phyloP scores from a whole-genome alignment of 2,329 filamentous ascomycete genomes.

The Penicillium thymicola region DNA sequence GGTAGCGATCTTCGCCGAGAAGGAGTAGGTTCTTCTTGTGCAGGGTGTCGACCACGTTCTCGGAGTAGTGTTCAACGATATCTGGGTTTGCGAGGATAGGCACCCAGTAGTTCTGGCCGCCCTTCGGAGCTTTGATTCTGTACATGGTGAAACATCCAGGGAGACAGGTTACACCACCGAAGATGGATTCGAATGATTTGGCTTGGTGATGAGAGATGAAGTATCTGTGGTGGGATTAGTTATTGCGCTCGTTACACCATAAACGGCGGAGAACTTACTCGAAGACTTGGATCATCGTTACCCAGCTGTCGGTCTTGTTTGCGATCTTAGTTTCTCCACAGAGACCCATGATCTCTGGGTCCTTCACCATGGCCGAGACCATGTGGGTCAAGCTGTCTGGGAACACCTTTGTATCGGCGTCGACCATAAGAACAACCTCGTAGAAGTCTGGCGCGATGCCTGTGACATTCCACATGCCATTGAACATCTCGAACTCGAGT shows the following conservation, averaged over 20 bases:
- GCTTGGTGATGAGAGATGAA: constrained; percentile 97
- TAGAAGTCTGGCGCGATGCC: constrained; percentile 98
- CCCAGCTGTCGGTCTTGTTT: constrained; percentile 93
- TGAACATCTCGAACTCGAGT: constrained; percentile 99
- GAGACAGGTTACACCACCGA: constrained; percentile 97
- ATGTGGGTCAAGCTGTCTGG: constrained; percentile 98
- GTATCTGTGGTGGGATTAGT: constrained; percentile 52
- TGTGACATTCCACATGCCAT: constrained; percentile 96
- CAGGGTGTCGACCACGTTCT: constrained; percentile 96
- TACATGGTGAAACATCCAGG: constrained; percentile 99
- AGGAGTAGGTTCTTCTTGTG: constrained; percentile 96
- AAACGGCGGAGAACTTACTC: constrained; percentile 53
- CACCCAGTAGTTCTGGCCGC: constrained; percentile 98
- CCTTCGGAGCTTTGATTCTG: constrained; percentile 97
- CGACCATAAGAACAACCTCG: constrained; percentile 97
- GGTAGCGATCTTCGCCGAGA: constrained; percentile 88
- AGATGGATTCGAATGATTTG: constrained; percentile 97
- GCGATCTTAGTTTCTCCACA: constrained; percentile 99
- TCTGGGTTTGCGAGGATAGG: constrained; percentile 97
- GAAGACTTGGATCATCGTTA: constrained; percentile 97
- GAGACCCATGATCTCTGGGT: constrained; percentile 98
- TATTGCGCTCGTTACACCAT: not conserved
- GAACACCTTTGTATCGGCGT: constrained; percentile 98
- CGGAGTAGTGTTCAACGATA: constrained; percentile 97
- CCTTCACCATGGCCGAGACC: constrained; percentile 98